Conservation (phyloP, 169 alveolate species). For the Cystoisospora suis region DNA sequence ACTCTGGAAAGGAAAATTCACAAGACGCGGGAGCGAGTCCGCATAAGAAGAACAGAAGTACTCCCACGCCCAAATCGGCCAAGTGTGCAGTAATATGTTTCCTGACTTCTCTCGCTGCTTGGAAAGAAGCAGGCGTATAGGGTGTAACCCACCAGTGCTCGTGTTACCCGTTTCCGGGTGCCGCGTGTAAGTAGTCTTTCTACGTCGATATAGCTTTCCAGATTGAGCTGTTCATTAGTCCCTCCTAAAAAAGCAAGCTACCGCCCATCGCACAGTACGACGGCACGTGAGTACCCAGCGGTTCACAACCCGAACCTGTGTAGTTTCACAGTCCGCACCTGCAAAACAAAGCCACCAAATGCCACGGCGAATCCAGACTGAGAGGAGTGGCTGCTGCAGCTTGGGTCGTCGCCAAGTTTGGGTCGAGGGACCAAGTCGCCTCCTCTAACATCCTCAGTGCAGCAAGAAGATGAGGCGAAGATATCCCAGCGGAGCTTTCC, state of each 20-base stretch:
- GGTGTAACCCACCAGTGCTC: no score
- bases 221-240: no score
- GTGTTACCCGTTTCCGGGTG: no score
- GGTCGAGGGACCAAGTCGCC: constrained; percentile 80
- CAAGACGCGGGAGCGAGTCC: neutral
- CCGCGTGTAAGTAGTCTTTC: no score
- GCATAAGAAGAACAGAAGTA: neutral
- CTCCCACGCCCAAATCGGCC: neutral
- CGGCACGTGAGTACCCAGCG: no score
- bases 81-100: neutral
- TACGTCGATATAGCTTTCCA: no score
- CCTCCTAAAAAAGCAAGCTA: no score
- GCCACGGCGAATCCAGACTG: constrained; percentile 76
- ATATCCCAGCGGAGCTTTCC: constrained; percentile 44
- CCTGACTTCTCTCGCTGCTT: no score
- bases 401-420: constrained; percentile 56
- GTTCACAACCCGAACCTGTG: no score
- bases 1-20: constrained; percentile 57
- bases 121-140: no score
- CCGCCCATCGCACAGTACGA: no score
- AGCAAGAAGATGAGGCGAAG: constrained; percentile 66
- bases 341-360: constrained; percentile 77
- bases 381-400: constrained; percentile 41
- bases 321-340: constrained; percentile 11
- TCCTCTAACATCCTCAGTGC: constrained; percentile 76